These are phyloP conservation scores for Acanthamoeba triangularis DNA, from an alignment of 208 protist genomes.

Conservation along the genomic window DNA sequence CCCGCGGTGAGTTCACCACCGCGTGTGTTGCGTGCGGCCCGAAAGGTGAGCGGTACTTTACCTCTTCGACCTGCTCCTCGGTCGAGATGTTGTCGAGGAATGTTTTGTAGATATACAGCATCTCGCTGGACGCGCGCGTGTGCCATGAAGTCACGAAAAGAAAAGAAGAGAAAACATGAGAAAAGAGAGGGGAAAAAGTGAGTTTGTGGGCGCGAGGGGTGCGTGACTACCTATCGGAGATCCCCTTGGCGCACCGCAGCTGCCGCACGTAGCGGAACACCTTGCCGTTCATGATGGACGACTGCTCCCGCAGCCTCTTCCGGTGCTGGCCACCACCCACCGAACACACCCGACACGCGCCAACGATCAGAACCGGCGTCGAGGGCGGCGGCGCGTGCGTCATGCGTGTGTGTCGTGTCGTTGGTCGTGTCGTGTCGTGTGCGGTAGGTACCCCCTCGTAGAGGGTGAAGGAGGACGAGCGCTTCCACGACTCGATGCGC, in stretches of 20 bases:
- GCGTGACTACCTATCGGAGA: conserved; percentile 67
- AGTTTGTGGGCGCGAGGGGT: too few relatives aligned
- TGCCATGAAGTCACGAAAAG: not conserved
- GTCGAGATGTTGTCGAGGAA: conserved; percentile 53
- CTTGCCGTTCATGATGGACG: not conserved
- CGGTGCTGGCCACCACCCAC: conserved; percentile 22
- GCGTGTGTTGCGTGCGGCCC: too few relatives aligned
- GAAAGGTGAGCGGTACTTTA: not conserved
- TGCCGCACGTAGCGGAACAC: conserved; percentile 17
- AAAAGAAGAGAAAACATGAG: too few relatives aligned
- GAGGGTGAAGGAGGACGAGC: conserved; percentile 70
- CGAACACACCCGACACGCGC: too few relatives aligned
- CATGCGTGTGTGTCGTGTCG: too few relatives aligned
- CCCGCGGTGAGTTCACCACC: too few relatives aligned
- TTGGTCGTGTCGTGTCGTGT: too few relatives aligned
- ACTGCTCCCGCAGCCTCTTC: conserved; percentile 1
- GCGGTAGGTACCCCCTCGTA: not conserved
- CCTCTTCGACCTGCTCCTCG: conserved; percentile 58
- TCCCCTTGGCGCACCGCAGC: conserved; percentile 2
- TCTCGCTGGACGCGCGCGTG: conserved; percentile 4
- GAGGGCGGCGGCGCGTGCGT: too few relatives aligned
- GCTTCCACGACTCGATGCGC: conserved; percentile 81
- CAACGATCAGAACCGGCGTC: too few relatives aligned
- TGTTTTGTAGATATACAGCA: conserved; percentile 47
- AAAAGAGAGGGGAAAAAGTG: not conserved